phyloP scores from a whole-genome alignment of 768 basidiomycete genomes.

The Terana coerulea region DNA sequence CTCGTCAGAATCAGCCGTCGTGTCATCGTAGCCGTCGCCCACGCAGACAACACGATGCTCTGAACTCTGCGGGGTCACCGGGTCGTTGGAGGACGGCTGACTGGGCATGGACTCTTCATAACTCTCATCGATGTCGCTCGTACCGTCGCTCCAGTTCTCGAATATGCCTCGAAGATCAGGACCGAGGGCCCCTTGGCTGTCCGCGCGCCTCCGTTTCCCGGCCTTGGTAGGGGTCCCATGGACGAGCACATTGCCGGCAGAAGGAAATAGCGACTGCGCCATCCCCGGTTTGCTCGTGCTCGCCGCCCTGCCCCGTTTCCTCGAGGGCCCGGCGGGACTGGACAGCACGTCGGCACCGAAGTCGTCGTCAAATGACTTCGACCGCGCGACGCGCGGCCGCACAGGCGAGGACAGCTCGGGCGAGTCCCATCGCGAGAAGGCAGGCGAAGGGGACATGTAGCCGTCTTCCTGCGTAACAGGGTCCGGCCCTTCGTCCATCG shows the following conservation, averaged over 20 bases:
- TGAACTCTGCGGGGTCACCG: constrained; percentile 28
- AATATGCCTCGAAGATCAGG: constrained; percentile 46
- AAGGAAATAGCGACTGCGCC: not conserved
- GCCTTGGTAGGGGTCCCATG: constrained; percentile 23
- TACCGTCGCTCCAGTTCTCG: constrained; percentile 37
- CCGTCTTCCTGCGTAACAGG: constrained; percentile 73
- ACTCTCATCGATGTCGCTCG: constrained; percentile 40
- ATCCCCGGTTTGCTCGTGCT: not conserved
- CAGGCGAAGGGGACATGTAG: constrained; percentile 70
- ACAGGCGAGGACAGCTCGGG: constrained; percentile 66
- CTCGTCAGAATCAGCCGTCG: constrained; percentile 23
- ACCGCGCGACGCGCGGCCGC: constrained; percentile 21
- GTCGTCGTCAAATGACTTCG: constrained; percentile 28
- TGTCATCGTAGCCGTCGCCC: constrained; percentile 15
- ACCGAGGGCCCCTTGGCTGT: constrained; percentile 10
- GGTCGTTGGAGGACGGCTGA: constrained; percentile 31
- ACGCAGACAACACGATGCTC: constrained; percentile 16
- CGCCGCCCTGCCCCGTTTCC: constrained; percentile 4
- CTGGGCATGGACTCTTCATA: constrained; percentile 22
- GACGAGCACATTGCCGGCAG: constrained; percentile 22
- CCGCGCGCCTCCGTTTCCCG: constrained; percentile 4
- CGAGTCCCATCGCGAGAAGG: constrained; percentile 45
- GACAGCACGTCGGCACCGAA: constrained; percentile 53
- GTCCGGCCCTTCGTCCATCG: constrained; percentile 36
- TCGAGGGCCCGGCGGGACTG: constrained; percentile 34